phyloP scores from a whole-genome alignment of 306 rosid species.

The Crotalaria pallida region DNA sequence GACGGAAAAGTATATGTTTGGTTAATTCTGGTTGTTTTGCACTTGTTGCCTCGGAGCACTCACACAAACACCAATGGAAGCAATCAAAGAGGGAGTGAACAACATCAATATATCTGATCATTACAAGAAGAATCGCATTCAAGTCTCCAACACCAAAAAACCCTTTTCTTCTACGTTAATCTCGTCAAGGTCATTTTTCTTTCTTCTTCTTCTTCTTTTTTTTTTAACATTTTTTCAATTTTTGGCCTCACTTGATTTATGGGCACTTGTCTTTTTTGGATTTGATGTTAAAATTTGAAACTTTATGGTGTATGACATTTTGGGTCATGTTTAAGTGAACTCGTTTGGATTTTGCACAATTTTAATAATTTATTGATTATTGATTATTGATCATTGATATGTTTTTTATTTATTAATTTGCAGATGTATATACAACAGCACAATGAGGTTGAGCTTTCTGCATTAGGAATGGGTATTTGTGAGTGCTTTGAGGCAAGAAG shows the following conservation, averaged over 20 bases:
- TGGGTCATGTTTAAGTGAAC: background rate
- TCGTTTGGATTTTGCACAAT: background rate
- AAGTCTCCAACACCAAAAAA: slow-evolving; percentile 69
- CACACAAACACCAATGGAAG: slow-evolving; percentile 40
- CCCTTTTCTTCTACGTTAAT: slow-evolving; percentile 73
- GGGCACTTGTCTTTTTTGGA: background rate
- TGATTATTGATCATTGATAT: no score
- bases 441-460: slow-evolving; percentile 79
- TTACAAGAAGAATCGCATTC: slow-evolving; percentile 63
- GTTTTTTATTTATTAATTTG: background rate
- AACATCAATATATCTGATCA: slow-evolving; percentile 43
- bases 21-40: no score
- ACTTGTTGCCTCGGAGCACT: background rate
- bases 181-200: slow-evolving; percentile 84
- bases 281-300: background rate
- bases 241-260: background rate
- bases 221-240: background rate
- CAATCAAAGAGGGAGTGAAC: slow-evolving; percentile 48
- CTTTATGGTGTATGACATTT: background rate
- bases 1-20: no score
- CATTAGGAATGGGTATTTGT: slow-evolving; percentile 77
- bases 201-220: background rate
- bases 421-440: slow-evolving; percentile 77
- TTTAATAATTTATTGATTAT: no score
- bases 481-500: no score